Base-by-base conservation (phyloP, 441 rosid species). In the Pelargonium citronellum region DNA sequence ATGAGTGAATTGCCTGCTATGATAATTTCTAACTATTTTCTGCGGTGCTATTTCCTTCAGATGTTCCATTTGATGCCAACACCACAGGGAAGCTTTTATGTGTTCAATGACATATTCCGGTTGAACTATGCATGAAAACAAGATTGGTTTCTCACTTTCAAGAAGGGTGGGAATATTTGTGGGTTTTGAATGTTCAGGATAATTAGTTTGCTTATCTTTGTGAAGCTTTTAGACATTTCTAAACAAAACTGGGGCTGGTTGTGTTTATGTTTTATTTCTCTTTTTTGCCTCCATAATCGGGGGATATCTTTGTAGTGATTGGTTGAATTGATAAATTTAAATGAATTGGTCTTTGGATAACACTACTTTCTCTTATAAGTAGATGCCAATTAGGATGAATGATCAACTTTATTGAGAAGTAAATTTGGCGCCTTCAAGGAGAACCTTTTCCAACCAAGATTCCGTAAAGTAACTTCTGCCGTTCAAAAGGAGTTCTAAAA, bases 41-140 rank as follows among this genome's bases (percentile, higher is more conserved):
- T 57, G 8, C 20, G 12, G 9, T 57, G 62, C 10, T 19, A 19
- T 57, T 57, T 57, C 12, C 12, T 57, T 57, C 62, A 95, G 98
- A 91, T 95, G 97, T 95, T 95, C 79, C 99, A 95, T 84, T 85
- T 95, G 90, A 87, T 91, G 87, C 89, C 97, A 51, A 89, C 90
- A 24, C 90, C 90, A 19, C 95, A 88, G 73, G 99, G 98, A 80
- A 90, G 84, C 90, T 92, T 87, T 73, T 95, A 89, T 66, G 99
- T 95, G 81, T 79, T 84, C 74, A 95, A 90, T 62, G 99, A 92
- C 81, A 95, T 92, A 64, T 95, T 92, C 90, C 88, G 98, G 88
- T 83, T 95, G 90, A 95, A 95, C 89, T 90, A 92, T 73, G 97
- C 99, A 9, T 92, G 90, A 92, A 71, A 57, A 57, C 62, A 20